phyloP scores from a whole-genome alignment of 108 stramenopile genomes.

The Pelagomonas calceolata region DNA sequence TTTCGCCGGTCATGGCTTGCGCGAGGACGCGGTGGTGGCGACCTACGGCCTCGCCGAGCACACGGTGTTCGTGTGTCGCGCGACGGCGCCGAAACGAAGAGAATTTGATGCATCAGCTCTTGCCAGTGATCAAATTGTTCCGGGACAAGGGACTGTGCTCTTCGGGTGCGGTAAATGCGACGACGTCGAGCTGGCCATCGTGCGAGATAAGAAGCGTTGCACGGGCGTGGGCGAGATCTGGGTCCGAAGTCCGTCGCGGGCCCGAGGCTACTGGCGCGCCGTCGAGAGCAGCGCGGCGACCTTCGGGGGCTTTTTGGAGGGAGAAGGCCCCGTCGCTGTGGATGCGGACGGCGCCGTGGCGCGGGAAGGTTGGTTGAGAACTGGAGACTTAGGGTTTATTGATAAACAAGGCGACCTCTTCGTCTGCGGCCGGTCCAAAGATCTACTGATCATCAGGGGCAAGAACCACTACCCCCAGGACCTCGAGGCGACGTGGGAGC shows the following conservation, averaged over 20 bases:
- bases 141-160: constrained; percentile 20
- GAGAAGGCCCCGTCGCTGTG: too few relatives aligned
- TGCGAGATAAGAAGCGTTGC: too few relatives aligned
- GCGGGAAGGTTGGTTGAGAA: constrained; percentile 56
- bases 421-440: constrained; percentile 55
- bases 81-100: constrained; percentile 34
- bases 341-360: not conserved
- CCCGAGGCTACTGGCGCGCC: constrained; percentile 59
- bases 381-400: constrained; percentile 96
- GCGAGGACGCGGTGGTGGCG: constrained; percentile 54
- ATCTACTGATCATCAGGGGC: constrained; percentile 94
- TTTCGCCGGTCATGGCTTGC: constrained; percentile 19
- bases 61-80: constrained; percentile 85
- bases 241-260: constrained; percentile 72
- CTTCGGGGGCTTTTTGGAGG: not conserved
- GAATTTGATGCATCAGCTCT: constrained; percentile 18
- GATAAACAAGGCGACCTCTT: constrained; percentile 70
- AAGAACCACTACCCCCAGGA: constrained; percentile 98
- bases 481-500: constrained; percentile 84
- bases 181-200: constrained; percentile 64
- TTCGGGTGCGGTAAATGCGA: constrained; percentile 65
- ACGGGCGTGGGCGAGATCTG: constrained; percentile 83
- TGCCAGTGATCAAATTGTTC: not conserved
- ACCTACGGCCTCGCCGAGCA: constrained; percentile 98
- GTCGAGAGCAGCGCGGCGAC: constrained; percentile 11